Percentiles rank a stretch among this genome's conserved stretches.
Evolutionary conservation across 225 moss, liverwort and hornwort species (phyloP).

Genomic region (Physcomitrium patens): DNA sequence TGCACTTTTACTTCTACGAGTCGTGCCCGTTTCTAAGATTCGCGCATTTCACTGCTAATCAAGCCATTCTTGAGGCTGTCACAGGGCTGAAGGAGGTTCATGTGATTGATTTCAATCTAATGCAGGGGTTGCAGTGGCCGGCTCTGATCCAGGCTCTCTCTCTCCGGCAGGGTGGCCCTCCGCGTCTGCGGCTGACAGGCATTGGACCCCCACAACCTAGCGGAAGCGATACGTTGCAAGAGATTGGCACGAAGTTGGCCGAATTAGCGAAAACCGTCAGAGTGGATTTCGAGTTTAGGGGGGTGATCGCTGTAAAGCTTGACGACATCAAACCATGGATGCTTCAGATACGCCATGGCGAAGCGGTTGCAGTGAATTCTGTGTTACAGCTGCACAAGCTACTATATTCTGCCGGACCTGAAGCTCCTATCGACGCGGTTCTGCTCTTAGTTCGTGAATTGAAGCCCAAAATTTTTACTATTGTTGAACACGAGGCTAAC

Average conservation of each 20-base stretch:
- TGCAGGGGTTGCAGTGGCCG: conserved; percentile 83
- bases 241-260: conserved; percentile 72
- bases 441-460: conserved; percentile 52
- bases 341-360: conserved; percentile 67
- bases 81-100: conserved; percentile 64
- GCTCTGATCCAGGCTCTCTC: conserved; percentile 80
- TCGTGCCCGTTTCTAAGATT: conserved; percentile 76
- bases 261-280: conserved; percentile 61
- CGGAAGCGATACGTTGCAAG: conserved; percentile 63
- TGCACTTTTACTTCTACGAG: conserved; percentile 75
- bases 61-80: conserved; percentile 78
- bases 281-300: conserved; percentile 72
- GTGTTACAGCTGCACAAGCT: conserved; percentile 69
- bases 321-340: conserved; percentile 80
- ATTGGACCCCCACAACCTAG: conserved; percentile 65
- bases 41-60: conserved; percentile 80
- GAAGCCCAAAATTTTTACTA: conserved; percentile 64
- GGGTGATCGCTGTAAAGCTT: conserved; percentile 61
- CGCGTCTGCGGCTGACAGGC: conserved; percentile 71
- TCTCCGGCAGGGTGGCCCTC: conserved; percentile 67
- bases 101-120: conserved; percentile 72
- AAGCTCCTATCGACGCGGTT: conserved; percentile 60
- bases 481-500: conserved; percentile 77
- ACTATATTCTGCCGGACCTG: conserved; percentile 46
- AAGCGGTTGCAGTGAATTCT: conserved; percentile 74